These are phyloP conservation scores for Candida sojae DNA, from an alignment of 1,139 yeast genomes.

Conservation along the genomic window DNA sequence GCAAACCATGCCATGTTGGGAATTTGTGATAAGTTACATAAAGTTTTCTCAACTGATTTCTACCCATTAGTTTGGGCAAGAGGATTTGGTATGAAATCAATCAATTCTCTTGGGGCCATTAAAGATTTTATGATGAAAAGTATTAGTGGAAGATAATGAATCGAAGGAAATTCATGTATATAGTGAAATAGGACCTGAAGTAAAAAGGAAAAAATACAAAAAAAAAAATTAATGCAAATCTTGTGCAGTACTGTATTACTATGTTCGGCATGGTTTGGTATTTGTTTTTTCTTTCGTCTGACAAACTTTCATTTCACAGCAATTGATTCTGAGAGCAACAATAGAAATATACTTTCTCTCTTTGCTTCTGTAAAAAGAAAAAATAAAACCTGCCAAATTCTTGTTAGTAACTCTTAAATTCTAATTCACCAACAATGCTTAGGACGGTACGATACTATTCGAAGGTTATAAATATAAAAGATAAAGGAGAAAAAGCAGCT, in stretches of 20 bases:
- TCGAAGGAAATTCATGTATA: too few species aligned
- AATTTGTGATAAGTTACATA: slow-evolving; percentile 88
- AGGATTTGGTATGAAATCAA: slow-evolving; percentile 70
- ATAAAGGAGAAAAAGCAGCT: slow-evolving; percentile 2
- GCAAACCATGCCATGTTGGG: slow-evolving; percentile 80
- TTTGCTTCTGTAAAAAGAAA: not conserved
- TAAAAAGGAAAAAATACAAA: too few species aligned
- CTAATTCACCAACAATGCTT: not conserved
- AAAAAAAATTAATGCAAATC: too few species aligned
- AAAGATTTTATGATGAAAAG: slow-evolving; percentile 51
- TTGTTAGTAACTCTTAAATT: slow-evolving; percentile 1
- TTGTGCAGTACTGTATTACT: too few species aligned
- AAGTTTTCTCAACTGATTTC: slow-evolving; percentile 75
- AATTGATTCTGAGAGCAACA: not conserved
- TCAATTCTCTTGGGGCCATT: slow-evolving; percentile 63
- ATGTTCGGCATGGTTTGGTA: not conserved
- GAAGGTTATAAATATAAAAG: slow-evolving; percentile 4
- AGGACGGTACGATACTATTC: slow-evolving; percentile 5
- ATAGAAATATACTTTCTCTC: too few species aligned
- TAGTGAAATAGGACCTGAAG: too few species aligned
- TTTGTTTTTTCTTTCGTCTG: not conserved
- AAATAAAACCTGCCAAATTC: not conserved
- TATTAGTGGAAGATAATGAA: slow-evolving; percentile 28
- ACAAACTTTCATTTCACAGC: not conserved
- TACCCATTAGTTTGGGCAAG: slow-evolving; percentile 75